Conservation (phyloP, 768 basidiomycete genomes). For the Sutorius australiensis region DNA sequence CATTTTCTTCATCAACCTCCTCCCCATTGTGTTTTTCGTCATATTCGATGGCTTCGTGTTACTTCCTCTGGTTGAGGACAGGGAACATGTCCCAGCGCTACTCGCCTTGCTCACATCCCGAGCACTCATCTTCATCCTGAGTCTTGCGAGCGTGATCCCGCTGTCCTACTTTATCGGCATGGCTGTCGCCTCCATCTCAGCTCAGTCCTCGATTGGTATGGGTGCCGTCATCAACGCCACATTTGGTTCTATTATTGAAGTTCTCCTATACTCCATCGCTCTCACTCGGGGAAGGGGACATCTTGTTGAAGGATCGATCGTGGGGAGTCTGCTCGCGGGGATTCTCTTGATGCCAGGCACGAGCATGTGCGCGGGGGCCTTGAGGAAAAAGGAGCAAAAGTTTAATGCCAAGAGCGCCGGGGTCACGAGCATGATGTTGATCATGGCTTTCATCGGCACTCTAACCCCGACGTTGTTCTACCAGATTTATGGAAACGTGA, state of each 20-base stretch:
- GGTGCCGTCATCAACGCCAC: conserved; percentile 99
- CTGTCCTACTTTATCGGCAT: conserved; percentile 99
- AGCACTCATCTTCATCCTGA: conserved; percentile 76
- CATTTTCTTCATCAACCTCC: conserved; percentile 94
- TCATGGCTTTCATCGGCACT: conserved; percentile 98
- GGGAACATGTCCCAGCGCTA: conserved; percentile 59
- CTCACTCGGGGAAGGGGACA: conserved; percentile 88
- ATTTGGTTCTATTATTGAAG: conserved; percentile 98
- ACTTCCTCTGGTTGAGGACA: conserved; percentile 62
- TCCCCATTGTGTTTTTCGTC: conserved; percentile 92
- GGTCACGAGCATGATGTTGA: conserved; percentile 98
- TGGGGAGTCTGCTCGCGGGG: conserved; percentile 92
- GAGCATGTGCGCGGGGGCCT: conserved; percentile 90
- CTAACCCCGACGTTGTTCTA: conserved; percentile 96
- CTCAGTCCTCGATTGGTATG: conserved; percentile 98
- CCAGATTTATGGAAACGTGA: conserved; percentile 93
- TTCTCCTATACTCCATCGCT: conserved; percentile 88
- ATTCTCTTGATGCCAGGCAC: conserved; percentile 95
- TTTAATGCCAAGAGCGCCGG: conserved; percentile 99
- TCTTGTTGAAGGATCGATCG: conserved; percentile 94
- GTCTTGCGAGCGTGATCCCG: conserved; percentile 90
- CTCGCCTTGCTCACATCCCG: conserved; percentile 69
- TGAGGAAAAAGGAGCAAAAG: conserved; percentile 89
- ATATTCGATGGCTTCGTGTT: conserved; percentile 91
- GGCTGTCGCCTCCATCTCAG: conserved; percentile 99